Conservation (phyloP, 768 basidiomycete species). For the Lactarius pseudohatsudake region DNA sequence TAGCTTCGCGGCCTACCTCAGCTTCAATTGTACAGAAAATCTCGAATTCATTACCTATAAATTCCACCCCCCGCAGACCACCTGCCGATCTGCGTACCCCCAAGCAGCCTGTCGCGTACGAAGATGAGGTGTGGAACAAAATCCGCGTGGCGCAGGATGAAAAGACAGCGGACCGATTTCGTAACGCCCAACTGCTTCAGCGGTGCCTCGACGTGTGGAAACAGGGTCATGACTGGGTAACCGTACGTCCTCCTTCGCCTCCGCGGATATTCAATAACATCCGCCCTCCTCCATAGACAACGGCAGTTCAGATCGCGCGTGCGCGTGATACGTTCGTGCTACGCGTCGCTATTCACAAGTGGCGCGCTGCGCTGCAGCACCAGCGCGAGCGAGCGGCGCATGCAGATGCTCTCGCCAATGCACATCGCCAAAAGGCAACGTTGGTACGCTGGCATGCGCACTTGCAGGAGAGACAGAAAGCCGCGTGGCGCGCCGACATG, state of each 20-base stretch:
- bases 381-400: slow-evolving; percentile 43
- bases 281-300: slow-evolving; percentile 51
- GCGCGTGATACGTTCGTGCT: slow-evolving; percentile 69
- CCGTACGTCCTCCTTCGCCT: slow-evolving; percentile 47
- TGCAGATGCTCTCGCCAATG: slow-evolving; percentile 46
- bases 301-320: slow-evolving; percentile 61
- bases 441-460: slow-evolving; percentile 55
- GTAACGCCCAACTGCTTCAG: slow-evolving; percentile 60
- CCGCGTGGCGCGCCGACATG: slow-evolving; percentile 68
- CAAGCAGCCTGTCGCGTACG: slow-evolving; percentile 53
- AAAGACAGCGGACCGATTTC: slow-evolving; percentile 66
- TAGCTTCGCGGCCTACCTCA: slow-evolving; percentile 15
- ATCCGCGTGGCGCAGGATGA: slow-evolving; percentile 71
- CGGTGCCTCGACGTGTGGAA: slow-evolving; percentile 78
- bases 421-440: slow-evolving; percentile 43
- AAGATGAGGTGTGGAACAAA: slow-evolving; percentile 78
- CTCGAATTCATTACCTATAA: not conserved
- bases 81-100: slow-evolving; percentile 37
- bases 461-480: slow-evolving; percentile 54
- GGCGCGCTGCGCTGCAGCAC: slow-evolving; percentile 49
- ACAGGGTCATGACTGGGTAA: slow-evolving; percentile 68
- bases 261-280: slow-evolving; percentile 15
- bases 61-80: slow-evolving; percentile 15
- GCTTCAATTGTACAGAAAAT: slow-evolving; percentile 13
- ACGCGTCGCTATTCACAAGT: slow-evolving; percentile 56